Evolutionary conservation across 2,329 filamentous ascomycete genomes (phyloP).

Genomic region (Dactylellina haptotyla): DNA sequence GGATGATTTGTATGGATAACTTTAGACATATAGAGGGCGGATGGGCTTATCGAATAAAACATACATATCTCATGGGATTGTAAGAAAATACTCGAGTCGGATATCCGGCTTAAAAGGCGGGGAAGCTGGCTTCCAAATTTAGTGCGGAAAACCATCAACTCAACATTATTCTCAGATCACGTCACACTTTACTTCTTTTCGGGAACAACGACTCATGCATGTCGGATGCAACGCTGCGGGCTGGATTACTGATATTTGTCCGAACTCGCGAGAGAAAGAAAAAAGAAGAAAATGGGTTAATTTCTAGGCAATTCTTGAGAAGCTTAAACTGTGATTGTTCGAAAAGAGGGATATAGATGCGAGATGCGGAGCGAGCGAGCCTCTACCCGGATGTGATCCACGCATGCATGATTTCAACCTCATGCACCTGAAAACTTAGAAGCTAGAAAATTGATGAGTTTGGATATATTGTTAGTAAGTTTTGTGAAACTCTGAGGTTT

Average conservation of each 20-base stretch:
- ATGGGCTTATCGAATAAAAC: too few species aligned
- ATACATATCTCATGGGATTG: not conserved
- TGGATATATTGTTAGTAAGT: too few species aligned
- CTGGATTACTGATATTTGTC: conserved; percentile 46
- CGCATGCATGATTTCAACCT: not conserved
- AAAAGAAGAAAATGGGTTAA: not conserved
- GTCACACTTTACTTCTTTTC: conserved; percentile 18
- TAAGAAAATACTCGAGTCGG: not conserved
- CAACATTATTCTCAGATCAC: conserved; percentile 1
- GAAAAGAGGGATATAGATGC: conserved; percentile 28
- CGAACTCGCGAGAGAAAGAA: not conserved
- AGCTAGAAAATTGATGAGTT: too few species aligned
- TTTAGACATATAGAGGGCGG: too few species aligned
- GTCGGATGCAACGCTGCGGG: conserved; percentile 36
- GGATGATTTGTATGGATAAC: not conserved
- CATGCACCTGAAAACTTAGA: too few species aligned
- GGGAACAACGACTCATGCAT: conserved; percentile 3
- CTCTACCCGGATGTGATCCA: conserved; percentile 35
- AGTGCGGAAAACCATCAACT: conserved; percentile 3
- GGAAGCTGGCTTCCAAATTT: conserved; percentile 20
- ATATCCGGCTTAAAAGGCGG: conserved; percentile 11
- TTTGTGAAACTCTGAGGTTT: too few species aligned
- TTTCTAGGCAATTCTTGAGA: not conserved
- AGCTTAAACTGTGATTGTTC: conserved; percentile 21
- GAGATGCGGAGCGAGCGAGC: conserved; percentile 20